Conservation (phyloP, 192 early-diverging fungal genomes). For the Umbelopsis sp. region DNA sequence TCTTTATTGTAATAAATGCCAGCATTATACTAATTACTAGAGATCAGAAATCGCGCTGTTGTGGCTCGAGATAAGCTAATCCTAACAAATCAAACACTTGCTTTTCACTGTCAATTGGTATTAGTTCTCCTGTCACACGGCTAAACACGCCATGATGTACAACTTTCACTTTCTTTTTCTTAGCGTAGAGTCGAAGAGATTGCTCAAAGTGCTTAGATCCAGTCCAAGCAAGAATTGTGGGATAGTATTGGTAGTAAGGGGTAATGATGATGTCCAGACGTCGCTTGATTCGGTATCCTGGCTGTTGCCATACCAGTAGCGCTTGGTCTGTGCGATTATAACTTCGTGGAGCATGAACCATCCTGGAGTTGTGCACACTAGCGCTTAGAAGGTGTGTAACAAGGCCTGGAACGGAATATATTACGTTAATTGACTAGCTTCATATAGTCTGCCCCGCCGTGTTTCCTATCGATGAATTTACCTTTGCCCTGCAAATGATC, state of each 20-base stretch:
- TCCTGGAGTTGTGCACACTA: slow-evolving; percentile 3
- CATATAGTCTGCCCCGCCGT: too few species aligned
- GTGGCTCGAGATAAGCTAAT: not conserved
- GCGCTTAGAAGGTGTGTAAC: slow-evolving; percentile 6
- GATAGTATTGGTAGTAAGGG: slow-evolving; percentile 1
- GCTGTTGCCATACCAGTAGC: slow-evolving; percentile 16
- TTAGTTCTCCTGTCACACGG: not conserved
- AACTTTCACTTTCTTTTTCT: not conserved
- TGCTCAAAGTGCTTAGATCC: slow-evolving; percentile 18
- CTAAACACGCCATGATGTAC: not conserved
- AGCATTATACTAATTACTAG: not conserved
- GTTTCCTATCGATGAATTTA: not conserved
- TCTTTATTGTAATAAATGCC: not conserved
- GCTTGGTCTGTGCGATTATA: slow-evolving; percentile 15
- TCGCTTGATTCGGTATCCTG: not conserved
- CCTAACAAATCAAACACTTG: slow-evolving; percentile 7
- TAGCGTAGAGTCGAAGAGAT: not conserved
- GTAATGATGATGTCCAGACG: slow-evolving; percentile 3
- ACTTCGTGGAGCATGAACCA: not conserved
- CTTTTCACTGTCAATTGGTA: not conserved
- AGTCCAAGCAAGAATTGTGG: slow-evolving; percentile 14
- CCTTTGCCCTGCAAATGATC: not conserved
- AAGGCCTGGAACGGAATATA: not conserved
- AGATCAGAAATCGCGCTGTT: not conserved
- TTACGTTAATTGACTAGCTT: not conserved